A percentile compares a stretch with the other conserved stretches of the same genome.
Evolutionary conservation across 1,284 basidiomycete species (phyloP).

Genomic region (Ustilago shanxiensis): DNA sequence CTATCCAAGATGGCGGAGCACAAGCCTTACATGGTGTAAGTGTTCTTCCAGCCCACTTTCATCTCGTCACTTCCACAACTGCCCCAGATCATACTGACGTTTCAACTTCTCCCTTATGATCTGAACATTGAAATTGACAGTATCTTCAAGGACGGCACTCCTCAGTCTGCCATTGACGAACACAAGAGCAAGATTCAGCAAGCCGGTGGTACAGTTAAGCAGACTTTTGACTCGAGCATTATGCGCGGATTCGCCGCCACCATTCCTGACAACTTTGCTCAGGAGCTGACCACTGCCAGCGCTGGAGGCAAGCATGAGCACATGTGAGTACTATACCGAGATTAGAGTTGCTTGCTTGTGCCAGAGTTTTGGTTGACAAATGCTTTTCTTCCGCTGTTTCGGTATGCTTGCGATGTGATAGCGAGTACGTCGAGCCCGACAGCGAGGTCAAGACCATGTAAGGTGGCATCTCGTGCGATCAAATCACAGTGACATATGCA

Average conservation of each 20-base stretch:
- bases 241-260: constrained; percentile 63
- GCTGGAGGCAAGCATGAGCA: constrained; percentile 55
- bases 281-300: constrained; percentile 43
- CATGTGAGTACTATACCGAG: constrained; percentile 47
- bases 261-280: constrained; percentile 47
- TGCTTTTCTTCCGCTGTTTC: too few relatives aligned
- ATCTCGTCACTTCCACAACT: background rate
- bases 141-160: constrained; percentile 59
- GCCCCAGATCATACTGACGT: background rate
- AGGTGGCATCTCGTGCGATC: background rate
- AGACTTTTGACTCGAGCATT: constrained; percentile 61
- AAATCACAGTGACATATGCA: background rate
- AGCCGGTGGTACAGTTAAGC: constrained; percentile 60
- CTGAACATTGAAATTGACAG: too few relatives aligned
- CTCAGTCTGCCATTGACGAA: constrained; percentile 52
- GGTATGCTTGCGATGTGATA: constrained; percentile 6
- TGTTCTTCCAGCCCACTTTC: background rate
- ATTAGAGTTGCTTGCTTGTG: background rate
- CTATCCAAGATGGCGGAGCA: constrained; percentile 44
- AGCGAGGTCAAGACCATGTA: constrained; percentile 57
- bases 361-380: too few relatives aligned
- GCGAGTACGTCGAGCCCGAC: constrained; percentile 66
- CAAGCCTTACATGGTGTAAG: constrained; percentile 63
- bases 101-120: too few relatives aligned
- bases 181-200: constrained; percentile 51